Conservation (phyloP, 163 green algal genomes). For the Chlorella variabilis region DNA sequence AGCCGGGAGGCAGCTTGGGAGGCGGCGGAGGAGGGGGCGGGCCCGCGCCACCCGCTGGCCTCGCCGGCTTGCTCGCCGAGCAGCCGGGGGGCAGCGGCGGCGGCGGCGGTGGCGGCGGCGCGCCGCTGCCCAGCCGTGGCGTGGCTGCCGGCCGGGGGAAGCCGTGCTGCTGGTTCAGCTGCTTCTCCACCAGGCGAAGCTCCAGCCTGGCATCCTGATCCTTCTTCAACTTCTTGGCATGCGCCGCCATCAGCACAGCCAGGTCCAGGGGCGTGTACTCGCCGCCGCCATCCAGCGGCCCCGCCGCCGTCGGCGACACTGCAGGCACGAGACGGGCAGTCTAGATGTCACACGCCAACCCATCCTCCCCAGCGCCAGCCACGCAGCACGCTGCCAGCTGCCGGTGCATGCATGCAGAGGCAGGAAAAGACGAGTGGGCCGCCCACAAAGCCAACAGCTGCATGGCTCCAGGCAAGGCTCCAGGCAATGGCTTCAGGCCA, state of each 20-base stretch:
- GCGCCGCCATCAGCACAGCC: conserved; percentile 36
- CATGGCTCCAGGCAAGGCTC: too few relatives aligned
- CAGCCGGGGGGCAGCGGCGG: conserved; percentile 16
- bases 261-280: conserved; percentile 48
- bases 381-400: too few relatives aligned
- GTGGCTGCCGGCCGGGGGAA: conserved; percentile 27
- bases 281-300: neutral
- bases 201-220: conserved; percentile 9
- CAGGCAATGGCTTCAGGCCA: neutral
- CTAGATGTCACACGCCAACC: too few relatives aligned
- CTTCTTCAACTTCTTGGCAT: conserved; percentile 41
- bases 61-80: neutral
- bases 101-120: neutral
- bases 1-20: conserved; percentile 8
- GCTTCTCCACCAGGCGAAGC: conserved; percentile 35
- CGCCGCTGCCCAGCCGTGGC: neutral
- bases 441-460: too few relatives aligned
- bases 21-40: conserved; percentile 1
- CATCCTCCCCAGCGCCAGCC: too few relatives aligned
- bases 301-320: conserved; percentile 17
- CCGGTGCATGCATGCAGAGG: too few relatives aligned
- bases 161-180: conserved; percentile 31
- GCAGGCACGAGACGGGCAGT: too few relatives aligned
- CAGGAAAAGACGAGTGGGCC: too few relatives aligned
- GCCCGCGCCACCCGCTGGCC: neutral